Evolutionary conservation across 2,329 filamentous ascomycete species (phyloP), one percentile per base, ranked within the genome.

Genomic region (Aspergillus sp.): DNA sequence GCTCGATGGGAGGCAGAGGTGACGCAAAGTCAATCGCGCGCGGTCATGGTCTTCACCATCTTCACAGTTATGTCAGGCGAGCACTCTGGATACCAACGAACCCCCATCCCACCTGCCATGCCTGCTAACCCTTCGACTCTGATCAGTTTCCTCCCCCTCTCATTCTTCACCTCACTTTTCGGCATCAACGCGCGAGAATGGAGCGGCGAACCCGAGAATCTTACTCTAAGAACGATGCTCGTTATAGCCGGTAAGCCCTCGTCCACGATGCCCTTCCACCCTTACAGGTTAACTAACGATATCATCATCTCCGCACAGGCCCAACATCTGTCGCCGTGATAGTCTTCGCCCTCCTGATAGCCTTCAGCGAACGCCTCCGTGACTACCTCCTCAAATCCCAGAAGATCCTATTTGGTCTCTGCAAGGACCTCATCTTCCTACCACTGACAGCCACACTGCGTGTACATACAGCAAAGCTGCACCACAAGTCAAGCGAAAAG

Each of bases 141-240:
- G 3, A 30, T 11, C 34, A 75, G 72, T 18, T 88, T 86, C 71
- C 72, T 87, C 1, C 85, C 85, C 0, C 68, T 88, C 5, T 85
- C 82, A 17, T 88, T 88, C 73, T 88, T 88, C 69, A 87, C 85
- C 0, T 82, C 83, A 3, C 67, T 88, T 1, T 88, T 88, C 54
- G 85, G 85, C 53, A 87, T 88, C 80, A 88, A 88, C 63, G 84
- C 83, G 3, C 73, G 70, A 4, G 84, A 87, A 69, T 87, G 85
- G 85, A 82, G 81, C 30, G 80, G 77, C 2, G 74, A 74, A 15
- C 61, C 67, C 8, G 58, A 67, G n/a, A 74, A 80, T 20, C 76
- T 81, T 30, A 57, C 57, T 5, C 49, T 72, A 13, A 58, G 52
- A 13, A 43, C 58, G 13, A 68, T 71, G 62, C 57, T 70, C n/a